Percentiles rank a stretch among this genome's conserved stretches.
phyloP scores from a whole-genome alignment of 768 basidiomycete species.

The Russula virescens region DNA sequence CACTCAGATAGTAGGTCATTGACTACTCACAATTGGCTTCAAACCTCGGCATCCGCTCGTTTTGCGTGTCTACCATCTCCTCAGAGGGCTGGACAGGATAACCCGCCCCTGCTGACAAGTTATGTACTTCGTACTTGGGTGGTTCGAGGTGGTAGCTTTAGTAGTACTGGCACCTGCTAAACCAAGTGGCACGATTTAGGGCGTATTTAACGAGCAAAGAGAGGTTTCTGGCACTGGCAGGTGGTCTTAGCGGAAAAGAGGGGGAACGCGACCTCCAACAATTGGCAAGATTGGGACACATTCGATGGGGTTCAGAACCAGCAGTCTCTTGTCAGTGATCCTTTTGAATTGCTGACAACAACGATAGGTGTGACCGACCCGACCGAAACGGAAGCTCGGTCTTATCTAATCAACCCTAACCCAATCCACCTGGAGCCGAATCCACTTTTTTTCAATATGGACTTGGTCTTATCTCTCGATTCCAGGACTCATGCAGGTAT shows the following conservation, averaged over 20 bases:
- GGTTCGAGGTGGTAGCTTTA: not conserved
- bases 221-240: not conserved
- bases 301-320: not conserved
- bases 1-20: not conserved
- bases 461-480: no score
- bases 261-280: no score
- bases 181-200: not conserved
- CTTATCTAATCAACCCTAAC: no score
- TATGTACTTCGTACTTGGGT: not conserved
- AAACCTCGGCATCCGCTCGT: conserved; percentile 16
- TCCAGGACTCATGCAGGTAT: no score
- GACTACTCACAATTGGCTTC: conserved; percentile 11
- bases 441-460: no score
- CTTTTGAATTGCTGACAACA: not conserved
- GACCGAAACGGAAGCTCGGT: no score
- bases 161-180: not conserved
- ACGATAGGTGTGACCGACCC: not conserved
- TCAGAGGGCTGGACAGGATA: not conserved
- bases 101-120: not conserved
- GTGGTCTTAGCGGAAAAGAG: no score
- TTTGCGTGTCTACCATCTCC: conserved; percentile 8
- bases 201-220: not conserved
- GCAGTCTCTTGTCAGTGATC: not conserved
- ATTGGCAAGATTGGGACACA: conserved; percentile 14
- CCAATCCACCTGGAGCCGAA: no score